These are phyloP conservation scores for Apophysomyces elegans DNA, from an alignment of 371 early-diverging fungal genomes.

Conservation along the genomic window DNA sequence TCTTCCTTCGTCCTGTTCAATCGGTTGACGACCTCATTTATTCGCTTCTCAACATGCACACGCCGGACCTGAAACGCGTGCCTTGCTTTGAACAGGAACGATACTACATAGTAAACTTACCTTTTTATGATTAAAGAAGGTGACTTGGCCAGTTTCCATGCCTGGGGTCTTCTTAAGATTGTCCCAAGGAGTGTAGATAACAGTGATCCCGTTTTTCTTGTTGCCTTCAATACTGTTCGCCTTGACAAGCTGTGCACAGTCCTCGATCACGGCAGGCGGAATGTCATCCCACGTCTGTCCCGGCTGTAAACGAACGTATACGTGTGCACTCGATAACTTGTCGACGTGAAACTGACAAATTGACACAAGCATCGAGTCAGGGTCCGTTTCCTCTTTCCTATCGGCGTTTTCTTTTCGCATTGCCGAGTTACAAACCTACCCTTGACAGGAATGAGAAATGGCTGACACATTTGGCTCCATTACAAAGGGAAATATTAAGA, in stretches of 20 bases:
- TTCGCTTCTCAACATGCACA: constrained; percentile 76
- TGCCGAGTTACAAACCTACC: constrained; percentile 6
- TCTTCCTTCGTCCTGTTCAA: constrained; percentile 92
- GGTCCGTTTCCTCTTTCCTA: too few species aligned
- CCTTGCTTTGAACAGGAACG: too few species aligned
- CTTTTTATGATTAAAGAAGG: constrained; percentile 80
- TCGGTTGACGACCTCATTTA: constrained; percentile 88
- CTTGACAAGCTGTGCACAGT: constrained; percentile 93
- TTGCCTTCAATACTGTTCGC: constrained; percentile 93
- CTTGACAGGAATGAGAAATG: neutral
- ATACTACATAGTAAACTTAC: constrained; percentile 36
- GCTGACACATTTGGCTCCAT: too few species aligned
- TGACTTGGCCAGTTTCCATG: constrained; percentile 96
- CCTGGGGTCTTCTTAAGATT: constrained; percentile 91
- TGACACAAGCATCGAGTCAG: neutral
- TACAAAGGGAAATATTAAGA: neutral
- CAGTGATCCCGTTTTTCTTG: constrained; percentile 67
- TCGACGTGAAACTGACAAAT: constrained; percentile 89
- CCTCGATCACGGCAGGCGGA: constrained; percentile 73
- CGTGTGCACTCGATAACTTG: constrained; percentile 96
- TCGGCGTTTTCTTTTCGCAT: neutral
- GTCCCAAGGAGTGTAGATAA: constrained; percentile 95
- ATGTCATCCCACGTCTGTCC: constrained; percentile 86
- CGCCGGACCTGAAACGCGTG: constrained; percentile 61
- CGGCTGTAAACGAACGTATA: constrained; percentile 82